Conservation (phyloP, 768 basidiomycete species). For the Floccularia luteovirens region DNA sequence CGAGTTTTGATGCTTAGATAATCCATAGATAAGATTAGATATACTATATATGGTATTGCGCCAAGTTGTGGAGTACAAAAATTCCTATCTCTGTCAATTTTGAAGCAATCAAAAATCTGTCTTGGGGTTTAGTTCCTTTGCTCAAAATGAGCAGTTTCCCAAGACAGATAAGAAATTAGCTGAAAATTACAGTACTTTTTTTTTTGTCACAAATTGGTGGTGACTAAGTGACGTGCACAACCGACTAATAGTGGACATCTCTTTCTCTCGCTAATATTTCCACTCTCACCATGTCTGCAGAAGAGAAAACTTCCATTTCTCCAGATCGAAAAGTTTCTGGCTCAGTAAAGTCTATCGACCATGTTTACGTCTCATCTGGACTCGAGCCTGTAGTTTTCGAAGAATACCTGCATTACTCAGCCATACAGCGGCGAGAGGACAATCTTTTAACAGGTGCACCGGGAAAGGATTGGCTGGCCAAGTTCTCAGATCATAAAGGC, state of each 20-base stretch:
- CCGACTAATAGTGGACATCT: too few species aligned
- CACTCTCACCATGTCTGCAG: too few species aligned
- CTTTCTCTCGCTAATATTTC: too few species aligned
- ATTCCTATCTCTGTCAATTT: conserved; percentile 11
- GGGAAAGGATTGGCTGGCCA: conserved; percentile 14
- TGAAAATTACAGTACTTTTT: too few species aligned
- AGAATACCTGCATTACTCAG: conserved; percentile 28
- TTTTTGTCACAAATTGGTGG: too few species aligned
- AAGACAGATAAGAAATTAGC: too few species aligned
- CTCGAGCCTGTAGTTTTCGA: conserved; percentile 17
- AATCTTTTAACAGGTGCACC: not conserved
- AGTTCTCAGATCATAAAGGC: conserved; percentile 21
- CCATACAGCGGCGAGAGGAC: conserved; percentile 25
- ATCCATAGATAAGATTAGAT: conserved; percentile 4
- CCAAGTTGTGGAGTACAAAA: conserved; percentile 4
- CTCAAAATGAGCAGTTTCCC: too few species aligned
- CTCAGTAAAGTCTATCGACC: too few species aligned
- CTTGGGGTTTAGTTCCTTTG: conserved; percentile 8
- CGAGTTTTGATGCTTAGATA: conserved; percentile 5
- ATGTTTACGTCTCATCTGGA: too few species aligned
- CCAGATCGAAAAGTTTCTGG: too few species aligned
- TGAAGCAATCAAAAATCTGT: conserved; percentile 8
- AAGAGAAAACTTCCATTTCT: too few species aligned
- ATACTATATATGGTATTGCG: conserved; percentile 6
- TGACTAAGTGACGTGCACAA: too few species aligned